These are phyloP conservation scores for Solanum piurae DNA, from an alignment of 257 asterid species.

Conservation along the genomic window DNA sequence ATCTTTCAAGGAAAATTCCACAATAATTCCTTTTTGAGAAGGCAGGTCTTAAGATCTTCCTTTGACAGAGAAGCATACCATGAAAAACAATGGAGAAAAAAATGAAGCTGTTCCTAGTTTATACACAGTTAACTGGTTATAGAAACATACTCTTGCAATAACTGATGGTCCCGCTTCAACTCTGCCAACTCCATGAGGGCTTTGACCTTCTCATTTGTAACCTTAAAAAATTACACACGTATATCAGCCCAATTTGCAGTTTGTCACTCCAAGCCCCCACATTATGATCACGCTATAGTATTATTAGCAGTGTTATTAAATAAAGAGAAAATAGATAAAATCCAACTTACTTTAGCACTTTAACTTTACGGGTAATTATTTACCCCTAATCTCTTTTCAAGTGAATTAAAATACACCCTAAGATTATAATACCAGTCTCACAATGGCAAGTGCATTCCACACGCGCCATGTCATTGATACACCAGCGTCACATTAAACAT, in stretches of 20 bases:
- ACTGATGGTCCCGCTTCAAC: slow-evolving; percentile 57
- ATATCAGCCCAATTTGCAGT: not conserved
- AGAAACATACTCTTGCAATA: slow-evolving; percentile 57
- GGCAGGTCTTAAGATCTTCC: not conserved
- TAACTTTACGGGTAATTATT: too few relatives aligned
- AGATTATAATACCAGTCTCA: too few relatives aligned
- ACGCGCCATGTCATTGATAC: too few relatives aligned
- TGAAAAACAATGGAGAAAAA: slow-evolving; percentile 1
- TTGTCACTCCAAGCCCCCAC: not conserved
- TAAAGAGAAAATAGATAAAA: too few relatives aligned
- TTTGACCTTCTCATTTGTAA: slow-evolving; percentile 90
- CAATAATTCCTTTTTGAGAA: not conserved
- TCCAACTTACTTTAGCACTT: too few relatives aligned
- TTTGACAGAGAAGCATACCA: not conserved
- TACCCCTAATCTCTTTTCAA: too few relatives aligned
- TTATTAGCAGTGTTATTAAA: not conserved
- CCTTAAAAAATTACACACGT: slow-evolving; percentile 33
- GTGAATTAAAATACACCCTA: too few relatives aligned
- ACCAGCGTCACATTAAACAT: too few relatives aligned
- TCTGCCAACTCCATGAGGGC: slow-evolving; percentile 91
- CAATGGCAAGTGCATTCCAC: too few relatives aligned
- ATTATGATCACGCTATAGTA: not conserved
- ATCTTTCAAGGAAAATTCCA: not conserved
- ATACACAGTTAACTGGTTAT: slow-evolving; percentile 1
- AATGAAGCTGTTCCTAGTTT: not conserved